phyloP scores from a whole-genome alignment of 306 rosid species.

The Arachis hypogaea region DNA sequence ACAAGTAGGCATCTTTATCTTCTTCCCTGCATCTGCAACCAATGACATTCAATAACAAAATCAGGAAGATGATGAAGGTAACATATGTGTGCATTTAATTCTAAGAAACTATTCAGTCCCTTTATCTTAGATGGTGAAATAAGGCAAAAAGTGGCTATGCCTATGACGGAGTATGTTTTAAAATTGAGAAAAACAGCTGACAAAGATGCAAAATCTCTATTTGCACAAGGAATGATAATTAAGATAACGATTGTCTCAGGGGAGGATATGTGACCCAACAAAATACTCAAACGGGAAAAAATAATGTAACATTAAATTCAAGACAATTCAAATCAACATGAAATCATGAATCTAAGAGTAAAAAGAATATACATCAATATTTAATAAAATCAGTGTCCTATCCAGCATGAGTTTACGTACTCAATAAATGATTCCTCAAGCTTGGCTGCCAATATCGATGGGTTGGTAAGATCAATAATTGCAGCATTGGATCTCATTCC shows the following conservation, averaged over 20 bases:
- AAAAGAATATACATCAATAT: background rate
- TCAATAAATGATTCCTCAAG: conserved; percentile 93
- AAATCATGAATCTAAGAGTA: background rate
- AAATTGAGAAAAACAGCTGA: conserved; percentile 34
- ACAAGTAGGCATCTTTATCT: conserved; percentile 88
- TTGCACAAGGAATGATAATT: conserved; percentile 19
- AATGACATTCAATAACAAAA: conserved; percentile 36
- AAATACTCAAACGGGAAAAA: background rate
- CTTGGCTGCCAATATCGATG: conserved; percentile 72
- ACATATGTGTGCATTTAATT: conserved; percentile 15
- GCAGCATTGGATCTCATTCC: conserved; percentile 94
- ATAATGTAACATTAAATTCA: conserved; percentile 6
- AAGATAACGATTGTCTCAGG: background rate
- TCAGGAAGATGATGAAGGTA: background rate
- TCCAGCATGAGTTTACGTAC: conserved; percentile 56
- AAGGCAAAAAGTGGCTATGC: background rate
- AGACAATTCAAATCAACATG: conserved; percentile 9
- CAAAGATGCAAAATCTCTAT: conserved; percentile 10
- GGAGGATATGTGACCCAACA: conserved; percentile 3
- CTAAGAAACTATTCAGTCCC: conserved; percentile 15
- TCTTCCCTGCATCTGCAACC: conserved; percentile 90
- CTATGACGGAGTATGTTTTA: conserved; percentile 9
- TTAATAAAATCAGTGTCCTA: conserved; percentile 28
- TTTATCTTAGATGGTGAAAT: conserved; percentile 21
- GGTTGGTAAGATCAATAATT: conserved; percentile 82